phyloP scores from a whole-genome alignment of 768 basidiomycete genomes.

The Panaeolus papilionaceus region DNA sequence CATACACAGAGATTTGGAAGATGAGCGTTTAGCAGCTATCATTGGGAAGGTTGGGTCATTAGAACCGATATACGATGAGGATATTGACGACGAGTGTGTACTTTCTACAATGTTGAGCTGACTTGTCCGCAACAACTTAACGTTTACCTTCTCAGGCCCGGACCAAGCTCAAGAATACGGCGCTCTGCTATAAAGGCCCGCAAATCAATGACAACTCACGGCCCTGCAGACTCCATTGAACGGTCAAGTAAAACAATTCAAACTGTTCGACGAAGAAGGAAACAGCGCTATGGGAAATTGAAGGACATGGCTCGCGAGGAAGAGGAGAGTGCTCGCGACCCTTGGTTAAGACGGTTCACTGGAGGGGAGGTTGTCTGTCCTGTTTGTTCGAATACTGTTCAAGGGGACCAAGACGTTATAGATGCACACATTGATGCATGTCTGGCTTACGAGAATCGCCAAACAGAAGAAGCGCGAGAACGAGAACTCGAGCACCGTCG shows the following conservation, averaged over 20 bases:
- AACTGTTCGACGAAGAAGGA: slow-evolving; percentile 71
- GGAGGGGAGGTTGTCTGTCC: slow-evolving; percentile 65
- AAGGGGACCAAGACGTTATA: slow-evolving; percentile 74
- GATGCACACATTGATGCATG: slow-evolving; percentile 87
- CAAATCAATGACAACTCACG: slow-evolving; percentile 40
- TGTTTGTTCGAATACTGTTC: slow-evolving; percentile 62
- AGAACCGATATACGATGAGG: slow-evolving; percentile 59
- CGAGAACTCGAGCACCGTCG: slow-evolving; percentile 38
- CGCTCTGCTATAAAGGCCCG: slow-evolving; percentile 47
- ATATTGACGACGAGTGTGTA: slow-evolving; percentile 58
- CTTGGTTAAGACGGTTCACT: slow-evolving; percentile 37
- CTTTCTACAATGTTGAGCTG: slow-evolving; percentile 12
- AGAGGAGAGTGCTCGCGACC: slow-evolving; percentile 40
- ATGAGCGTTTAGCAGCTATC: slow-evolving; percentile 72
- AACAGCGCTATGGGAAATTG: slow-evolving; percentile 68
- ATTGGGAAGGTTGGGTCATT: slow-evolving; percentile 66
- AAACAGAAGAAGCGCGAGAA: slow-evolving; percentile 49
- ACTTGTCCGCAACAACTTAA: neutral
- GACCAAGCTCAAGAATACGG: slow-evolving; percentile 42
- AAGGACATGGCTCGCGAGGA: slow-evolving; percentile 71
- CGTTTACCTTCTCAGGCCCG: slow-evolving; percentile 33
- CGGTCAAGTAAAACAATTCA: slow-evolving; percentile 61
- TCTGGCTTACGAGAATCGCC: slow-evolving; percentile 59
- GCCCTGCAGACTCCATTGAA: slow-evolving; percentile 35
- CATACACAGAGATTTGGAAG: slow-evolving; percentile 69